A percentile compares a stretch with the other conserved stretches of the same genome.
Conservation (phyloP, 805 yeast genomes). For the Pichia cephalocereana region DNA sequence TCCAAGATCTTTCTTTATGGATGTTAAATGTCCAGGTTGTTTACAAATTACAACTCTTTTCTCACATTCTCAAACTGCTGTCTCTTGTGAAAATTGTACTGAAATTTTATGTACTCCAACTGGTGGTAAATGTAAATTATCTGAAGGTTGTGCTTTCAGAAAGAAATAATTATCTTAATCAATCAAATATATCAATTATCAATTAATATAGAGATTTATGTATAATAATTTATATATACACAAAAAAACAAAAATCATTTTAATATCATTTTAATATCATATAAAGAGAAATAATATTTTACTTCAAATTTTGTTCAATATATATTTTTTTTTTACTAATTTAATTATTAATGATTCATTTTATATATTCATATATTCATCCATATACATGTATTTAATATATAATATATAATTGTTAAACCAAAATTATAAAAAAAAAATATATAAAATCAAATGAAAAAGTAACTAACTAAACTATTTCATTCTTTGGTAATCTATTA, state of each 20-base stretch:
- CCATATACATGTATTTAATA: too few species aligned
- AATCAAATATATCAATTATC: too few species aligned
- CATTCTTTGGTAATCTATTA: constrained; percentile 27
- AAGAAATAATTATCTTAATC: too few species aligned
- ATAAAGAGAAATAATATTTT: too few species aligned
- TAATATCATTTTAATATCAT: too few species aligned
- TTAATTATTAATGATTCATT: neutral
- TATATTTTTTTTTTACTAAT: neutral
- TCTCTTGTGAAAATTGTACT: constrained; percentile 97
- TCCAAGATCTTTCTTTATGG: constrained; percentile 99
- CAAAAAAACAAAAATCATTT: too few species aligned
- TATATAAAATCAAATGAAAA: too few species aligned
- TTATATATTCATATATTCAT: too few species aligned
- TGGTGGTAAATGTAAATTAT: constrained; percentile 99
- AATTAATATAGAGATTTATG: constrained; percentile 35
- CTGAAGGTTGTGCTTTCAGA: constrained; percentile 99
- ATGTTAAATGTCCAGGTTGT: constrained; percentile 99
- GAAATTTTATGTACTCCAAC: constrained; percentile 98
- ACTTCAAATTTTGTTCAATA: neutral
- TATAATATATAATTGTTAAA: too few species aligned
- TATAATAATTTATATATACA: too few species aligned
- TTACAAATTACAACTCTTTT: constrained; percentile 97
- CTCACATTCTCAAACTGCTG: constrained; percentile 99
- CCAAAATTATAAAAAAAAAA: neutral
- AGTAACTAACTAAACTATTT: neutral